These are phyloP conservation scores for Botryosphaeria agaves DNA, from an alignment of 2,329 filamentous ascomycete genomes.

Conservation along the genomic window DNA sequence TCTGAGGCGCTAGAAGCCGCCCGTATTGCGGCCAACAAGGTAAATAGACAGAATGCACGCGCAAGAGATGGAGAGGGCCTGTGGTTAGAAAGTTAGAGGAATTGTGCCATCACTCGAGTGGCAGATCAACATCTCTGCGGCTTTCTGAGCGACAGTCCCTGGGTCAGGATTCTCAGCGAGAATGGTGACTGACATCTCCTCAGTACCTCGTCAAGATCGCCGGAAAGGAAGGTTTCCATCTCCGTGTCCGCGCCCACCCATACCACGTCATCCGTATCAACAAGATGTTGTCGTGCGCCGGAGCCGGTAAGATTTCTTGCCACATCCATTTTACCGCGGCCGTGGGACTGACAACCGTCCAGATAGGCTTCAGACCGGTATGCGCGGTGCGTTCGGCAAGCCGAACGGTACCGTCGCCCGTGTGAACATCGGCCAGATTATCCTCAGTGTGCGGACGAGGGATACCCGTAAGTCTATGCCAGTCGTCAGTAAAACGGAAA, in stretches of 20 bases:
- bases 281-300: constrained; percentile 99
- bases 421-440: constrained; percentile 99
- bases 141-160: too few relatives aligned
- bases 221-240: constrained; percentile 56
- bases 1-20: constrained; percentile 98
- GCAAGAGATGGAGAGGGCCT: too few relatives aligned
- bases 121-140: too few relatives aligned
- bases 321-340: too few relatives aligned
- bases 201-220: constrained; percentile 48
- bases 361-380: constrained; percentile 99
- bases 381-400: constrained; percentile 99
- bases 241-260: constrained; percentile 74
- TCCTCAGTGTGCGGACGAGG: constrained; percentile 93
- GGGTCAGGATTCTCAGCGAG: too few relatives aligned
- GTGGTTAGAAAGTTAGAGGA: too few relatives aligned
- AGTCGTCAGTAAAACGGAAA: neutral
- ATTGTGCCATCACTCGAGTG: too few relatives aligned
- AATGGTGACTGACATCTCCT: too few relatives aligned
- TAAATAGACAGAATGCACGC: too few relatives aligned
- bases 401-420: constrained; percentile 96
- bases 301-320: too few relatives aligned
- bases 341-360: too few relatives aligned
- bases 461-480: constrained; percentile 51
- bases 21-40: constrained; percentile 99
- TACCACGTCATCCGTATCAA: constrained; percentile 99